Base-by-base conservation (phyloP, 192 early-diverging fungal genomes). In the Entomortierella parvispora region DNA sequence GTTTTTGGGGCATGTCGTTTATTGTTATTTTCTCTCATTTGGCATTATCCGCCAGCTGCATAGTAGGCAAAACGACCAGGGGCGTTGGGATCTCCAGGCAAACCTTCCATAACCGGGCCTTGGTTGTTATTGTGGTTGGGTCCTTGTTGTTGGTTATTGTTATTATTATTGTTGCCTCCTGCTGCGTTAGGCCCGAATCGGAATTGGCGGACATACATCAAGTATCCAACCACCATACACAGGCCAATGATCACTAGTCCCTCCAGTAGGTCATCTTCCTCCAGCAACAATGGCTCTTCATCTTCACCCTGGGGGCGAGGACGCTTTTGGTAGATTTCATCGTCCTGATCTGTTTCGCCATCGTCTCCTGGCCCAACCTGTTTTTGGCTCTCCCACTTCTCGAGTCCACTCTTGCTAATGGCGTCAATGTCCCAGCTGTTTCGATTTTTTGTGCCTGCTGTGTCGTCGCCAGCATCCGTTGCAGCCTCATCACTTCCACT, bases 121-220 rank as follows among this genome's bases (percentile, higher is more conserved):
- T 60, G n/a, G 32, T 69, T 58, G 33, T 68, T 61, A 9, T 55
- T 58, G 61, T 40, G n/a, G 4, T 45, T 28, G 28, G 23, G 33
- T 17, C n/a, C 17, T 59, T 49, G 58, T 32, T 61, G 45, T 48
- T 61, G 46, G 45, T 65, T 62, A 58, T 37, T 65, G 50, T 46
- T 62, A 54, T 18, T 48, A n/a, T 37, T 60, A 40, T 46, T 80
- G 45, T 50, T 28, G 28, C 37, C 37, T 9, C 37, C 37, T 40
- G 37, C 37, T 9, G 37, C 37, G 12, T 40, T 40, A 12, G 37
- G 37, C 12, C 70, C 80, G 55, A 85, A 85, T 54, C 88, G 59
- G 45, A 84, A 83, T 58, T 88, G 86, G 7, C 88, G 82, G 2
- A 89, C 80, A 76, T 89, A 89, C 45, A 89, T 82, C 55, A 89